These are phyloP conservation scores for Hyphodiscus hymeniophilus DNA, from an alignment of 495 filamentous ascomycete genomes.

Conservation along the genomic window DNA sequence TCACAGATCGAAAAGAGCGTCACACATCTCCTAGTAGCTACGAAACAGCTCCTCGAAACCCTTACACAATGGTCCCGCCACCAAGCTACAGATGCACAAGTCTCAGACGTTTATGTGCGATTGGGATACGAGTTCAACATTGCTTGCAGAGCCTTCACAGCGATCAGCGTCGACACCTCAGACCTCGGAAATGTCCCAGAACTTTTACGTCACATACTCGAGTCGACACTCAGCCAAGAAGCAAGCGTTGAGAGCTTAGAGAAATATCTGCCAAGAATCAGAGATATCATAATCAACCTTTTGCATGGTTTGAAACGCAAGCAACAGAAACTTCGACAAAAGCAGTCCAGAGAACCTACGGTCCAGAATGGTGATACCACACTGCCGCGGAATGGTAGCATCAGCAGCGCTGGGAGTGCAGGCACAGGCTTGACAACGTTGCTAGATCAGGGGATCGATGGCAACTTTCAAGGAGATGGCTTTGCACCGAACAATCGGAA, in stretches of 20 bases:
- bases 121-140: constrained; percentile 98
- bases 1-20: constrained; percentile 98
- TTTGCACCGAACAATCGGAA: constrained; percentile 6
- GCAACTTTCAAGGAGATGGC: constrained; percentile 30
- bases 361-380: constrained; percentile 30
- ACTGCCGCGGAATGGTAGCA: constrained; percentile 53
- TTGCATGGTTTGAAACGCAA: constrained; percentile 94
- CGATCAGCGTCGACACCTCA: constrained; percentile 88
- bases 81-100: constrained; percentile 82
- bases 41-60: constrained; percentile 95
- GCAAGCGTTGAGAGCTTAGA: constrained; percentile 88
- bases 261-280: constrained; percentile 81
- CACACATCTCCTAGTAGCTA: constrained; percentile 93
- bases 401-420: constrained; percentile 53
- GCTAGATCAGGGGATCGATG: constrained; percentile 51
- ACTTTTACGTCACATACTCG: constrained; percentile 77
- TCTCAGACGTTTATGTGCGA: constrained; percentile 96
- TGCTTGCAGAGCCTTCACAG: constrained; percentile 89
- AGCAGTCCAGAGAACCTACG: constrained; percentile 54
- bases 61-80: constrained; percentile 94
- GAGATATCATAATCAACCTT: constrained; percentile 96
- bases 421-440: constrained; percentile 55
- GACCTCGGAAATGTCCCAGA: constrained; percentile 96
- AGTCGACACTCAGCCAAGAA: constrained; percentile 94
- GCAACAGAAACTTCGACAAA: constrained; percentile 81